Conservation (phyloP, 768 basidiomycete species). For the Boletus edulis region DNA sequence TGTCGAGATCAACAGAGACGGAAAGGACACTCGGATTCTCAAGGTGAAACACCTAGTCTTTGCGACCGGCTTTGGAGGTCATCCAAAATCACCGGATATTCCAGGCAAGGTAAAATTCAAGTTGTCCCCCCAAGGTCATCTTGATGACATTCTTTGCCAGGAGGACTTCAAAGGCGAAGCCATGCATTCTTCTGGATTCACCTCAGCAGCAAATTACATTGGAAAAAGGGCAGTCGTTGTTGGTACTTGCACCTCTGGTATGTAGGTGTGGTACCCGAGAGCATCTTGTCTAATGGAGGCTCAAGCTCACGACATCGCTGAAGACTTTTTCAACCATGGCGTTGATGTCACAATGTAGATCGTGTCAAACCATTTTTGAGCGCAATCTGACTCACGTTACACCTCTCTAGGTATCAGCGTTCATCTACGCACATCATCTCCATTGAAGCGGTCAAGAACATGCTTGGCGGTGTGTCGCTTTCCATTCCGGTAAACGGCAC, state of each 20-base stretch:
- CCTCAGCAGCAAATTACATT: conserved; percentile 42
- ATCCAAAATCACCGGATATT: conserved; percentile 43
- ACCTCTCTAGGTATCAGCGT: not conserved
- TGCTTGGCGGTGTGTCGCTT: not conserved
- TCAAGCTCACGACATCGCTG: conserved; percentile 37
- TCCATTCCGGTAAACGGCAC: not conserved
- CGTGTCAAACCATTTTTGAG: not conserved
- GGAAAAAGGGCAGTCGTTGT: conserved; percentile 68
- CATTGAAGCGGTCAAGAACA: not conserved
- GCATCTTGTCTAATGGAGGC: conserved; percentile 7
- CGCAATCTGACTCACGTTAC: not conserved
- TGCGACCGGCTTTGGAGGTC: conserved; percentile 50
- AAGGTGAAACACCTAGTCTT: conserved; percentile 53
- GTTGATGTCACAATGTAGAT: conserved; percentile 31
- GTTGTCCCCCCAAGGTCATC: conserved; percentile 16
- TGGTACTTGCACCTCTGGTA: conserved; percentile 62
- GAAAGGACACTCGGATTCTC: conserved; percentile 34
- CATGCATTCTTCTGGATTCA: conserved; percentile 53
- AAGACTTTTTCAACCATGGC: conserved; percentile 31
- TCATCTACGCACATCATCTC: not conserved
- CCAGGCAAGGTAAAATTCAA: conserved; percentile 39
- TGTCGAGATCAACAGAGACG: conserved; percentile 37
- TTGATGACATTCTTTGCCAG: conserved; percentile 18
- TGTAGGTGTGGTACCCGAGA: not conserved
- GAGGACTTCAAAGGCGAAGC: conserved; percentile 52